Base-by-base conservation (phyloP, 2,329 filamentous ascomycete genomes). In the Gnomoniopsis sp. region DNA sequence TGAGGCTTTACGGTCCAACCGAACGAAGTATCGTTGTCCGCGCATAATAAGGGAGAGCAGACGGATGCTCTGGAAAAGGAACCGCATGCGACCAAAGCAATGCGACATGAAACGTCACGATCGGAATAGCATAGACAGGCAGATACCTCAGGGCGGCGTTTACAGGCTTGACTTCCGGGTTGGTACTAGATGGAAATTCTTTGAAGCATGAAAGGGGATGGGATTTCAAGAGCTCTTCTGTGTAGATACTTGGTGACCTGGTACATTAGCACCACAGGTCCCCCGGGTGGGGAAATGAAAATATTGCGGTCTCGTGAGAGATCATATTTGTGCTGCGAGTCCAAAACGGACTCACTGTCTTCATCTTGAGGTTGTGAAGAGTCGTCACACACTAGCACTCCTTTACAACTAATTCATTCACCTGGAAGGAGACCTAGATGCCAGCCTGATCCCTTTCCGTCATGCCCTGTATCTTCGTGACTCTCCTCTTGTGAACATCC, bases 61-160 rank as follows among this genome's bases (percentile, higher is more conserved):
- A 6, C 19, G 43, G 43, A 22, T 4, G n/a, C 10, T 19, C 43
- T 19, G 15, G 43, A 6, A n/a, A 41, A 41, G 19, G 43, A 12
- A 12, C 6, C 36, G 41, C 41, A 44, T 11, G 51, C n/a, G 21
- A 26, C 10, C 22, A 30, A 14, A 33, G 50, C 34, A n/a, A n/a
- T 54, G 52, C 19, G 43, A 47, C 41, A 54, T 33, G 52, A 54
- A 48, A 7, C n/a, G 8, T 47, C 52, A 54, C 21, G 52, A 48
- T 30, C 30, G 26, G 19, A 36, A 49, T 26, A 26, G 53, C 34
- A 49, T 56, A 56, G 53, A 56, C 34, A 34, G 47, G 53, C 11
- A 56, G 53, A 56, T 56, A 56, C 53, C 53, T 56, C 23, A n/a
- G 22, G 47, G 36, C 17, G 53, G 53, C 47, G 53, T 56, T 55